A percentile compares a stretch with the other conserved stretches of the same genome.
phyloP scores from a whole-genome alignment of 129 eudicot genomes.

The Solidago caesia region DNA sequence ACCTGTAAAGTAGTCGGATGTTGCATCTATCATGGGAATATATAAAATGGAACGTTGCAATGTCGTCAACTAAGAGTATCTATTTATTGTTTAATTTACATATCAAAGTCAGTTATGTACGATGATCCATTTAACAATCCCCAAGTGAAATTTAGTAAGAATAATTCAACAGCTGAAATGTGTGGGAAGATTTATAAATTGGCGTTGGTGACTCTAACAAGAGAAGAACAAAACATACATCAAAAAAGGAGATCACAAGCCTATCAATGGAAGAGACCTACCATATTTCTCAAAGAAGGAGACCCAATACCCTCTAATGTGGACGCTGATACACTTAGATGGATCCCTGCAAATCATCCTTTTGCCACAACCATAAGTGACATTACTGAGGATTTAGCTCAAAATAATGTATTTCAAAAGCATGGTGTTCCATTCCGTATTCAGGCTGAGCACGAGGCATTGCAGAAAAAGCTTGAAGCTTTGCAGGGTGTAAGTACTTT shows the following conservation, averaged over 20 bases:
- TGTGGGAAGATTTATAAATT: constrained; percentile 90
- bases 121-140: constrained; percentile 98
- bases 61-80: not conserved
- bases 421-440: constrained; percentile 98
- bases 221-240: constrained; percentile 77
- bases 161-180: constrained; percentile 89
- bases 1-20: not conserved
- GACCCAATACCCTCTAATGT: constrained; percentile 90
- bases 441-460: constrained; percentile 95
- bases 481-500: constrained; percentile 74
- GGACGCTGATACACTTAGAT: constrained; percentile 91
- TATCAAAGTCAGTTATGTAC: constrained; percentile 76
- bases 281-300: constrained; percentile 82
- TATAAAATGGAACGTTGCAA: not conserved
- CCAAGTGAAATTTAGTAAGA: constrained; percentile 69
- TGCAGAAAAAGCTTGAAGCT: constrained; percentile 92
- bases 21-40: constrained; percentile 1
- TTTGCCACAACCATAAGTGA: constrained; percentile 96
- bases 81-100: constrained; percentile 23
- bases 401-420: constrained; percentile 88
- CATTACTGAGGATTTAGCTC: constrained; percentile 93
- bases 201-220: constrained; percentile 87
- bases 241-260: constrained; percentile 95
- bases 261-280: constrained; percentile 97
- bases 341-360: constrained; percentile 99